Evolutionary conservation across 1,284 basidiomycete genomes (phyloP).

Genomic region (Coniferiporia sulphurascens): DNA sequence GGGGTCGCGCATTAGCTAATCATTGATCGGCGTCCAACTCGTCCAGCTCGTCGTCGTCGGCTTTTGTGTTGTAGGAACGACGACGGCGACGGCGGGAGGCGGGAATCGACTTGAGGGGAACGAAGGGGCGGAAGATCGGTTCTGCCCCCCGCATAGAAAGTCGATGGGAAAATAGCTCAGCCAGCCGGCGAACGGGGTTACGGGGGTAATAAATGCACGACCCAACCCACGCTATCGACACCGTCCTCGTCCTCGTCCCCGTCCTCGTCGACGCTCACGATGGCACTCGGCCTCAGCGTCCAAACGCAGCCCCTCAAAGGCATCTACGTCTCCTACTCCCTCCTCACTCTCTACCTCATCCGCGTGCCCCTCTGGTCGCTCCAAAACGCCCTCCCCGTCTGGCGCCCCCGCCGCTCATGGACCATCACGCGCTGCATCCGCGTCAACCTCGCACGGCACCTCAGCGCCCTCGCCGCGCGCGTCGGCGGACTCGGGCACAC

Average conservation of each 20-base stretch:
- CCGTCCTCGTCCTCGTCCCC: background rate
- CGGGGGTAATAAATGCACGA: too few species aligned
- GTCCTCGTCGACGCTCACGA: background rate
- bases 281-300: background rate
- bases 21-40: too few species aligned
- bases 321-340: background rate
- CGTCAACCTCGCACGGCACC: background rate
- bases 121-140: too few species aligned
- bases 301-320: constrained; percentile 7
- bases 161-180: too few species aligned
- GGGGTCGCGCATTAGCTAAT: too few species aligned
- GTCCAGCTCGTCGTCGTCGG: too few species aligned
- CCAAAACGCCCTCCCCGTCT: constrained; percentile 8
- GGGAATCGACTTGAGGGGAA: too few species aligned
- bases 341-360: background rate
- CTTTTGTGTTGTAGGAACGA: too few species aligned
- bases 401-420: constrained; percentile 16
- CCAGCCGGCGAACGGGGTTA: too few species aligned
- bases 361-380: constrained; percentile 10
- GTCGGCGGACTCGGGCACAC: constrained; percentile 2
- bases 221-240: background rate
- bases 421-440: constrained; percentile 2
- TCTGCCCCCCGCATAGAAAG: too few species aligned
- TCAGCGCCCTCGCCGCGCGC: background rate
- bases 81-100: too few species aligned